Evolutionary conservation across 1,139 yeast genomes (phyloP), one percentile per base, ranked within the genome.

Genomic region (Candida sanyaensis): DNA sequence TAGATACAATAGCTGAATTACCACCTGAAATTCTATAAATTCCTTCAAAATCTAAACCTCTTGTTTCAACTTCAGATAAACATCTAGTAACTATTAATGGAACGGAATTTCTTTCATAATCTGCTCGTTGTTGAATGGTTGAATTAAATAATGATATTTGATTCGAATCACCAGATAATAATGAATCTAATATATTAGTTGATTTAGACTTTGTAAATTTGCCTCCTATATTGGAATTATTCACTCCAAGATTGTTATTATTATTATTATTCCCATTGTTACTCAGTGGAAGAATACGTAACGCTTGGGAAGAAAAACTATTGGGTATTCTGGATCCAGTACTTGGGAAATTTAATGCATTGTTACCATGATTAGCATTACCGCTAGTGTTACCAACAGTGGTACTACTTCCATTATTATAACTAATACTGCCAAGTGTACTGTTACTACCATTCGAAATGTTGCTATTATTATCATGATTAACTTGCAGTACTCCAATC

Each of bases 11-110:
- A 46, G 90, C 89, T 11, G 93, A 82, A 50, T 87, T 82, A 6
- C 93, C 91, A 2, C 98, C 99, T 23, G 96, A 87, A 55, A 92
- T 87, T 58, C 99, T 78, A 69, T 93, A 93, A 37, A 93, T 79
- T 5, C 99, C 99, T 66, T 92, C 98, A 63, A 76, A 71, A 42
- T 77, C 83, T 57, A 88, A 63, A 8, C 96, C 92, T 53, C 91
- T 72, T 39, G 64, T 62, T 66, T 92, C 97, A 43, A 93, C 90
- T 59, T 87, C 96, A 34, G 73, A 71, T n/a, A 91, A 68, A 67
- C 97, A 90, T 49, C 83, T 75, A 10, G 85, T 73, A 10, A 93
- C 78, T 39, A 93, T 81, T 52, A 81, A 66, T 6, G 99, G 99
- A 8, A 90, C 77, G 4, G 63, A 55, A 23, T 78, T 71, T 17